Percentiles rank a stretch among this genome's conserved stretches.
These are phyloP conservation scores for Seiridium unicorne DNA, from an alignment of 2,329 filamentous ascomycete species.

Conservation along the genomic window DNA sequence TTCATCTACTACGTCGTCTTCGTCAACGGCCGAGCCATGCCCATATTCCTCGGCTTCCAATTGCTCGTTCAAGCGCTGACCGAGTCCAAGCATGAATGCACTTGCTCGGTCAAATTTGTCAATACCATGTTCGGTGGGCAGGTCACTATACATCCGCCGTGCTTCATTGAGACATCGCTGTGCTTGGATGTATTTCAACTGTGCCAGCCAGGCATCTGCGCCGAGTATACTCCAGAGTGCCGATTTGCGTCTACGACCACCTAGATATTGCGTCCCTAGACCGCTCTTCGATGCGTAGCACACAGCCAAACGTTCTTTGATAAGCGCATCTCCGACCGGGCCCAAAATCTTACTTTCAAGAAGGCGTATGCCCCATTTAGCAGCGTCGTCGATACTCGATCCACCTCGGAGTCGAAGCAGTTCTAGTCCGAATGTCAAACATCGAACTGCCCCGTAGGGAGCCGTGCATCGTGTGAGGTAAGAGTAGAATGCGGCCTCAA, in stretches of 20 bases:
- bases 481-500: conserved; percentile 89
- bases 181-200: conserved; percentile 75
- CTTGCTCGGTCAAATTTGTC: conserved; percentile 49
- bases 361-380: conserved; percentile 77
- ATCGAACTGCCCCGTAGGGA: conserved; percentile 77
- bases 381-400: conserved; percentile 80
- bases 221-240: conserved; percentile 86
- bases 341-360: conserved; percentile 78
- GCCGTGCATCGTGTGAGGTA: conserved; percentile 83
- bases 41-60: conserved; percentile 32
- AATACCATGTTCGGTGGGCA: conserved; percentile 50
- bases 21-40: conserved; percentile 13
- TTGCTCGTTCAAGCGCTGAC: conserved; percentile 47
- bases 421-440: conserved; percentile 74
- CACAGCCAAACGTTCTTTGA: conserved; percentile 81
- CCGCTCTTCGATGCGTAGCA: conserved; percentile 78
- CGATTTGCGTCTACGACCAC: conserved; percentile 76
- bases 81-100: conserved; percentile 50
- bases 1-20: conserved; percentile 23
- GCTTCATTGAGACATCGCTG: conserved; percentile 75
- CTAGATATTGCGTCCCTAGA: conserved; percentile 64
- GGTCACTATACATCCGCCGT: conserved; percentile 48
- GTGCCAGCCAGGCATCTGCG: conserved; percentile 78
- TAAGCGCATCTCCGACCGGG: conserved; percentile 72
- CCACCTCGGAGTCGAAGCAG: conserved; percentile 79